Base-by-base conservation (phyloP, 805 yeast species). In the Wickerhamiella hasegawae region DNA sequence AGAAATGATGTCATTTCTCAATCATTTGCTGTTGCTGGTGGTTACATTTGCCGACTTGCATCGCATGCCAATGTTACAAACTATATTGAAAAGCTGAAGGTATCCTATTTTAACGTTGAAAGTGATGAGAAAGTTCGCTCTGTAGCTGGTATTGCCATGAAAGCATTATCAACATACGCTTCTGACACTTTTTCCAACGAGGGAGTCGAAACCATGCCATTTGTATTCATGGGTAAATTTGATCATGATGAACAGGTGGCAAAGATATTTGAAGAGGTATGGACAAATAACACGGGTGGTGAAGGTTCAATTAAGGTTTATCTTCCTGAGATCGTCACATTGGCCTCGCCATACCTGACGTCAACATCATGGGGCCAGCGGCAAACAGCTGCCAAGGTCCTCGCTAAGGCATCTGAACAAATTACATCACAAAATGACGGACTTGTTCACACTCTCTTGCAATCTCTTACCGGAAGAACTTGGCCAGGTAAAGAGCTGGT, bases 401-500 rank as follows among this genome's bases (percentile, higher is more conserved):
- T 83, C 18, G 74, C 74, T 15, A 66, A 64, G 8, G 49, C 45
- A 5, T 38, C 44, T 9, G 63, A 60, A 22, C 50, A 45, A 3
- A 46, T 49, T 10, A 38, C 49, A 9, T 34, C 40, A 10, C 49
- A 48, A 12, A 17, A 24, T n/a, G 49, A 49, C 2, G 51, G 45
- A 14, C 51, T 82, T 14, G 69, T 79, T 39, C 55, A 59, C 0
- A 58, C 73, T 5, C 58, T 82, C 31, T 51, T 79, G 14, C 65
- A 64, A 20, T 71, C 92, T 0, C 63, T 74, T 37, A 62, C 65
- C 37, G 95, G 95, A 1, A 70, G 92, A 40, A 69, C 87, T 8
- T 87, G 94, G 90, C 65, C 66, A 12, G 97, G 96, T 4, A 87
- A 87, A 48, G 95, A 84, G 45, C 54, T 63, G 20, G 66, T 90